Evolutionary conservation across 345 rosid genomes (phyloP), one percentile per base, ranked within the genome.

Genomic region (Eutrema yunnanense): DNA sequence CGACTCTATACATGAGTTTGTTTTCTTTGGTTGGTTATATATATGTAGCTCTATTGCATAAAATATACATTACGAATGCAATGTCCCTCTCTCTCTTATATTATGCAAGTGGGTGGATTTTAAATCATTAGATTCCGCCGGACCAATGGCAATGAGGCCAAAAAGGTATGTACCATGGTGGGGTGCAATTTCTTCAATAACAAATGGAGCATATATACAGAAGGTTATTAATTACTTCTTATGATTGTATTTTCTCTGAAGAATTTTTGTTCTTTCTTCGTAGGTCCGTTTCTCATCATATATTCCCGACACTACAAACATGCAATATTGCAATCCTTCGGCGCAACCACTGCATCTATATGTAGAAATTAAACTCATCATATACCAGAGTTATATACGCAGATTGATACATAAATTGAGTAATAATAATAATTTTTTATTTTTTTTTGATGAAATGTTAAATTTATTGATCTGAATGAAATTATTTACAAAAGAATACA

Each of bases 261-360:
- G 43, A 65, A 73, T 73, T 57, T 64, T 65, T 44, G 60, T 57
- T 65, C 46, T 56, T 54, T 63, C 40, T 73, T 47, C 40, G 79
- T 82, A 75, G 82, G 86, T 71, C 86, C 87, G 64, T 62, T 71
- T 76, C 29, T 67, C 69, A 78, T 81, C 46, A 71, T 75, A 74
- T 74, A 79, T 81, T 79, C 88, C 84, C 85, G 85, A 84, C 88
- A 80, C 53, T 37, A 67, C 74, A 78, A 73, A 48, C 49, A 74
- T 74, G 46, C 65, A 54, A 37, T 54, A 22, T 22, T 22, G 65
- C 64, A 65, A 56, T 65, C 50, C 12, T 73, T 56, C 33, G 33
- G 26, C 12, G 14, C 77, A 64, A 65, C 65, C 50, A 73, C 77
- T 63, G 12, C 29, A 62, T 53, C 42, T 40, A 1, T 32, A 10